These are phyloP conservation scores for Brasilioporus rufonigricans DNA, from an alignment of 768 basidiomycete species.

Conservation along the genomic window DNA sequence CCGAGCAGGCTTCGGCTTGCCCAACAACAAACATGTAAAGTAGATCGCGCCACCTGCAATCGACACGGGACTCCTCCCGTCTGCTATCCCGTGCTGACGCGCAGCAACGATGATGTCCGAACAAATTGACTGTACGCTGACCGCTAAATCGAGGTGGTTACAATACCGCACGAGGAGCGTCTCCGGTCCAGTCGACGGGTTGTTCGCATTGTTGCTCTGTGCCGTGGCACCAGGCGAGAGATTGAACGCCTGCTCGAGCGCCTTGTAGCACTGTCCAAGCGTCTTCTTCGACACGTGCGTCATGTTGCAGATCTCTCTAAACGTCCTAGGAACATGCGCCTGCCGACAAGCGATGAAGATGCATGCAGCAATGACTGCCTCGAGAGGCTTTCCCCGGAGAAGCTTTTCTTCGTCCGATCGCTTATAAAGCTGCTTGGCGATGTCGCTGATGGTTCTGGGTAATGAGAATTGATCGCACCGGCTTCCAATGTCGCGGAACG, in stretches of 20 bases:
- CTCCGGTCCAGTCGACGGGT: constrained; percentile 71
- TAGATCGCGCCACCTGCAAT: constrained; percentile 97
- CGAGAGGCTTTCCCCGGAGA: constrained; percentile 84
- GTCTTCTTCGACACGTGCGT: constrained; percentile 95
- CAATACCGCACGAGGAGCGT: constrained; percentile 90
- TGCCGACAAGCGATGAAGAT: constrained; percentile 97
- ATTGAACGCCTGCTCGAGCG: constrained; percentile 86
- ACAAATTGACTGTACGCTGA: constrained; percentile 80
- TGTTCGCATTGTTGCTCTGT: constrained; percentile 34
- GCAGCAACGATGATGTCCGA: constrained; percentile 79
- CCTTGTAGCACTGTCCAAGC: constrained; percentile 90
- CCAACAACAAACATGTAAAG: constrained; percentile 85
- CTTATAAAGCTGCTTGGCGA: constrained; percentile 96
- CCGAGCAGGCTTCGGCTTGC: constrained; percentile 67
- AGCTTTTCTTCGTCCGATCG: constrained; percentile 95
- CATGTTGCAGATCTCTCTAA: constrained; percentile 92
- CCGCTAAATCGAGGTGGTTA: constrained; percentile 84
- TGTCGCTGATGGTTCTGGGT: constrained; percentile 91
- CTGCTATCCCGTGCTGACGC: constrained; percentile 82
- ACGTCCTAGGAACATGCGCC: constrained; percentile 93
- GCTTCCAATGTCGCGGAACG: constrained; percentile 87
- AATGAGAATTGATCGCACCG: constrained; percentile 97
- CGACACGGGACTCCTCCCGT: constrained; percentile 94
- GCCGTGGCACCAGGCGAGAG: constrained; percentile 78
- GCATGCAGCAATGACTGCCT: constrained; percentile 94